These are phyloP conservation scores for Mycena capillaripes DNA, from an alignment of 768 basidiomycete species.

Conservation along the genomic window DNA sequence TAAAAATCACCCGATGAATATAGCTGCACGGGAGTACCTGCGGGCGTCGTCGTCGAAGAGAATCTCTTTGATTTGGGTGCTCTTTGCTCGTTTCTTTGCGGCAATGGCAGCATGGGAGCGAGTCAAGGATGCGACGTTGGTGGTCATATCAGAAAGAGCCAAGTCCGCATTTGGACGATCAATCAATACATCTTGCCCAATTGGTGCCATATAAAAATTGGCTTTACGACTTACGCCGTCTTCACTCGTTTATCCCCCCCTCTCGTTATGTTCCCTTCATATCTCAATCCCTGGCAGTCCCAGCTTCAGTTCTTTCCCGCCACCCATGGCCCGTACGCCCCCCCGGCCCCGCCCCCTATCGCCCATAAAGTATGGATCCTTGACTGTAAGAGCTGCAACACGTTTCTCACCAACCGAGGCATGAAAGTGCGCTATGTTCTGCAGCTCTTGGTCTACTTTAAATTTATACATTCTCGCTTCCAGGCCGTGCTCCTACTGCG, in stretches of 20 bases:
- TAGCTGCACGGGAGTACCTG: slow-evolving; percentile 59
- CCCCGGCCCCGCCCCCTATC: slow-evolving; percentile 56
- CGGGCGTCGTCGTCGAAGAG: slow-evolving; percentile 91
- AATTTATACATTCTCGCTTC: slow-evolving; percentile 23
- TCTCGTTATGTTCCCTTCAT: slow-evolving; percentile 46
- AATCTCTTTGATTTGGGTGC: slow-evolving; percentile 81
- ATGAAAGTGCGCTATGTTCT: slow-evolving; percentile 72
- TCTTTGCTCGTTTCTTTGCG: slow-evolving; percentile 75
- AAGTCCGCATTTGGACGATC: neutral
- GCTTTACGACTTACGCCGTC: too few relatives aligned
- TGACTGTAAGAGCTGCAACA: slow-evolving; percentile 80
- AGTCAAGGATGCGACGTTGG: slow-evolving; percentile 71
- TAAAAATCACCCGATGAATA: slow-evolving; percentile 23
- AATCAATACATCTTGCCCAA: neutral
- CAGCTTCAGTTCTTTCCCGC: slow-evolving; percentile 52
- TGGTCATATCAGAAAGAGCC: neutral
- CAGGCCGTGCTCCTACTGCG: slow-evolving; percentile 88
- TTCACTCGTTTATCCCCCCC: slow-evolving; percentile 11
- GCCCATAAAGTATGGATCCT: slow-evolving; percentile 86
- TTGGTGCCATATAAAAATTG: too few relatives aligned
- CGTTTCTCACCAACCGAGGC: slow-evolving; percentile 85
- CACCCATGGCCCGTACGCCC: slow-evolving; percentile 54
- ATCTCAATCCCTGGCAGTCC: slow-evolving; percentile 50
- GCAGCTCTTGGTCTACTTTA: slow-evolving; percentile 1
- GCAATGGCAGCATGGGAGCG: slow-evolving; percentile 73